Evolutionary conservation across 1,284 basidiomycete species (phyloP).

Genomic region (Ceratobasidium theobromae): DNA sequence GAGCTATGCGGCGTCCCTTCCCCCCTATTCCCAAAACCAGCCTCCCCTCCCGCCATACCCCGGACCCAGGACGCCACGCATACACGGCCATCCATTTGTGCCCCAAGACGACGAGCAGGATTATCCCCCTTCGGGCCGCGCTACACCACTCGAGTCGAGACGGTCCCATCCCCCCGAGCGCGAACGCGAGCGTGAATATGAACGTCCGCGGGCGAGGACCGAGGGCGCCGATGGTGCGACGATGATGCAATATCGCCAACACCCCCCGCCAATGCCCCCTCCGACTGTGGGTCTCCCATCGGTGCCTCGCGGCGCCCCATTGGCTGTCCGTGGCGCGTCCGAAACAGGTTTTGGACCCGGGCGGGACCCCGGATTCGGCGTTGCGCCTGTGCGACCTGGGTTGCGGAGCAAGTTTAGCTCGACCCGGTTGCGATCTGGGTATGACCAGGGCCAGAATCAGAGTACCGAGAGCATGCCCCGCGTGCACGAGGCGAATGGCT

Average conservation of each 20-base stretch:
- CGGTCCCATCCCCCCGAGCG: constrained; percentile 57
- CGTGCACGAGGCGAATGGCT: background rate
- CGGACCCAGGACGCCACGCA: constrained; percentile 47
- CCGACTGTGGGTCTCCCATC: constrained; percentile 35
- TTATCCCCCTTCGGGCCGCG: constrained; percentile 55
- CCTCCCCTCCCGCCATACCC: constrained; percentile 12
- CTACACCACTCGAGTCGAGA: constrained; percentile 63
- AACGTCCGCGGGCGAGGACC: constrained; percentile 66
- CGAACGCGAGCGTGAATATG: constrained; percentile 50
- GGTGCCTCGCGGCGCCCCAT: constrained; percentile 36
- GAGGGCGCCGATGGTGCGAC: constrained; percentile 67
- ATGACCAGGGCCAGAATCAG: constrained; percentile 48
- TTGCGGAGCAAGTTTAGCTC: constrained; percentile 73
- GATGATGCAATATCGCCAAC: constrained; percentile 63
- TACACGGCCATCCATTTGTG: constrained; percentile 49
- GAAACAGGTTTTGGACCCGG: constrained; percentile 48
- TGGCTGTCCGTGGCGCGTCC: constrained; percentile 21
- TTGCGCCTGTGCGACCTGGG: constrained; percentile 37
- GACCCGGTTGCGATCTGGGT: constrained; percentile 56
- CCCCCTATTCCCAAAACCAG: constrained; percentile 30
- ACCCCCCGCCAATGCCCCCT: constrained; percentile 37
- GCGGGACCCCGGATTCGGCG: constrained; percentile 48
- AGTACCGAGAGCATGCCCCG: constrained; percentile 28
- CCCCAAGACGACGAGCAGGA: constrained; percentile 59
- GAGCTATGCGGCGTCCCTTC: constrained; percentile 32